Conservation (phyloP, 257 asterid species). For the Mentha longifolia region DNA sequence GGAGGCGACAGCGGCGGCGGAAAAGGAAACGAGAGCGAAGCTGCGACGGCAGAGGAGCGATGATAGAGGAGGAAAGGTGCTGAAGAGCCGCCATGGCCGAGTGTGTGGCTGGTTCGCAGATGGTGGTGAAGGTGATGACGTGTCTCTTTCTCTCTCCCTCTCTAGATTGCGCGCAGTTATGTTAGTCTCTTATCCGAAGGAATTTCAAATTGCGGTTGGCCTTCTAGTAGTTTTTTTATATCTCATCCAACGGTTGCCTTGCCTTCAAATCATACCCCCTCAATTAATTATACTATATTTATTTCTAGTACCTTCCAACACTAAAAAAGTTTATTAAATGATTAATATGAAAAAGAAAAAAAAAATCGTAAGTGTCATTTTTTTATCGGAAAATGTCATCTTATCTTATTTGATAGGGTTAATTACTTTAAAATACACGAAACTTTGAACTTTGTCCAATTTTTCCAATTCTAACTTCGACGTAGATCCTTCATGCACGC, state of each 20-base stretch:
- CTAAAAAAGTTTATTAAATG: too few species aligned
- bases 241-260: slow-evolving; percentile 14
- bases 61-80: slow-evolving; percentile 42
- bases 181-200: slow-evolving; percentile 34
- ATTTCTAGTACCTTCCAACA: too few species aligned
- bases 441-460: too few species aligned
- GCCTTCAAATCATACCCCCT: neutral
- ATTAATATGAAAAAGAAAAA: too few species aligned
- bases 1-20: slow-evolving; percentile 37
- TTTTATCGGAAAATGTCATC: neutral
- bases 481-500: too few species aligned
- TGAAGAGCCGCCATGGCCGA: slow-evolving; percentile 40
- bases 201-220: slow-evolving; percentile 38
- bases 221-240: neutral
- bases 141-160: slow-evolving; percentile 14
- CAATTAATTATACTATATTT: neutral
- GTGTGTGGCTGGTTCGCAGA: slow-evolving; percentile 14
- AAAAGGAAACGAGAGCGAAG: slow-evolving; percentile 34
- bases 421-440: too few species aligned
- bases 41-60: slow-evolving; percentile 34
- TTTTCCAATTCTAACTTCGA: too few species aligned
- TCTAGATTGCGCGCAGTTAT: slow-evolving; percentile 25
- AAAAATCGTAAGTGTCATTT: too few species aligned
- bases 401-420: too few species aligned
- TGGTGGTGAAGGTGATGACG: slow-evolving; percentile 24